phyloP scores from a whole-genome alignment of 495 filamentous ascomycete species.

The Daldinia grandis region DNA sequence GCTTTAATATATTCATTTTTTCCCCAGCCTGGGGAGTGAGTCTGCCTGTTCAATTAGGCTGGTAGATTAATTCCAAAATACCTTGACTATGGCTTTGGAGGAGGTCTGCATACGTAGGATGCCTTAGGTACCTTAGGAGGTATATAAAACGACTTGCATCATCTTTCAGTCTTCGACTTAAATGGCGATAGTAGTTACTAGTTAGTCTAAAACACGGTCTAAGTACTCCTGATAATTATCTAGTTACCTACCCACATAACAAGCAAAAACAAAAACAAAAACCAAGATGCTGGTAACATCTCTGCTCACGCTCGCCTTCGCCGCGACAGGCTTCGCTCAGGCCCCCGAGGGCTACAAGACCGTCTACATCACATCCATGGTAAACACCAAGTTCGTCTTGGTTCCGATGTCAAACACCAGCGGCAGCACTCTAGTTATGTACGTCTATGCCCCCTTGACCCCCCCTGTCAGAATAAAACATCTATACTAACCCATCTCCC shows the following conservation, averaged over 20 bases:
- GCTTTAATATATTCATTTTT: conserved; percentile 43
- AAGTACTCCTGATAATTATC: conserved; percentile 10
- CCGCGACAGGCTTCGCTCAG: conserved; percentile 56
- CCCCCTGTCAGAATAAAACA: neutral
- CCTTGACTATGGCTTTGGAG: conserved; percentile 9
- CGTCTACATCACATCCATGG: conserved; percentile 61
- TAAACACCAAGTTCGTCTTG: conserved; percentile 60
- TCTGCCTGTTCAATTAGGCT: conserved; percentile 37
- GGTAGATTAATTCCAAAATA: conserved; percentile 23
- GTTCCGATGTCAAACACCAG: conserved; percentile 51
- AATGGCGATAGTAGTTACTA: conserved; percentile 24
- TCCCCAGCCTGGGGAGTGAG: conserved; percentile 15
- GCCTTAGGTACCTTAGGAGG: no score
- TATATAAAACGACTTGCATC: conserved; percentile 26
- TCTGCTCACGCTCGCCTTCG: conserved; percentile 53
- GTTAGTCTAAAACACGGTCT: neutral
- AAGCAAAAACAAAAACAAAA: no score
- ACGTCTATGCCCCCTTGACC: conserved; percentile 38
- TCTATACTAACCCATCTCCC: neutral
- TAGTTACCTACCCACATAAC: conserved; percentile 16
- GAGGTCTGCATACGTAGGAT: neutral
- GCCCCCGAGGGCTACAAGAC: conserved; percentile 53
- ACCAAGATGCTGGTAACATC: conserved; percentile 51
- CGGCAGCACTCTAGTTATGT: conserved; percentile 56
- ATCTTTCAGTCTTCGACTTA: conserved; percentile 16